Conservation (phyloP, 2,329 filamentous ascomycete genomes). For the Colletotrichum sp. region DNA sequence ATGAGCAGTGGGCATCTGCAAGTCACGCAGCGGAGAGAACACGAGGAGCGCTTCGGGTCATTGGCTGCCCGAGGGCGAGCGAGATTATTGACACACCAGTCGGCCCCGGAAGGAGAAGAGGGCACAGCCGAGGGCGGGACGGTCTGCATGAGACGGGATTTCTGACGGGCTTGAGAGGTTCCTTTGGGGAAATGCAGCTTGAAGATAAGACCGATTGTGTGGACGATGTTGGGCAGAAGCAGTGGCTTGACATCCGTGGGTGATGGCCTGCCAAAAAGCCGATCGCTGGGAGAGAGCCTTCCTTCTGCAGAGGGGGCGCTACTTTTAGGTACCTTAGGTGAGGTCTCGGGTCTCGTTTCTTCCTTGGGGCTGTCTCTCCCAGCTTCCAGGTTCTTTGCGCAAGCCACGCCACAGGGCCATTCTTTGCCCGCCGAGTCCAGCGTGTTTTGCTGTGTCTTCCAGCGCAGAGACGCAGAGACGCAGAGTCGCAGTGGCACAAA, state of each 20-base stretch:
- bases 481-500: not conserved
- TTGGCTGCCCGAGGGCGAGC: not conserved
- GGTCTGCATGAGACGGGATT: conserved; percentile 1
- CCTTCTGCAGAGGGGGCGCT: not conserved
- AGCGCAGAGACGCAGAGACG: not conserved
- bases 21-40: not conserved
- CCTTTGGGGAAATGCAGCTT: not conserved
- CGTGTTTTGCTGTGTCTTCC: not conserved
- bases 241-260: not conserved
- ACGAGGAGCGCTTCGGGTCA: not conserved
- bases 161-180: not conserved
- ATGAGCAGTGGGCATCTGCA: not conserved
- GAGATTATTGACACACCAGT: not conserved
- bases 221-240: not conserved
- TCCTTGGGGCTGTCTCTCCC: not conserved
- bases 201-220: not conserved
- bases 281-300: not conserved
- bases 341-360: not conserved
- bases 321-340: not conserved
- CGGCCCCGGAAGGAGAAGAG: not conserved
- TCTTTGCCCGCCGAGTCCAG: too few species aligned
- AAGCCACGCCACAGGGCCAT: not conserved
- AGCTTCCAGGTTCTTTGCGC: not conserved
- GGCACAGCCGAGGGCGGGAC: not conserved
- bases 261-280: conserved; percentile 10